Base-by-base conservation (phyloP, 495 filamentous ascomycete genomes). In the Aspergillus steynii region DNA sequence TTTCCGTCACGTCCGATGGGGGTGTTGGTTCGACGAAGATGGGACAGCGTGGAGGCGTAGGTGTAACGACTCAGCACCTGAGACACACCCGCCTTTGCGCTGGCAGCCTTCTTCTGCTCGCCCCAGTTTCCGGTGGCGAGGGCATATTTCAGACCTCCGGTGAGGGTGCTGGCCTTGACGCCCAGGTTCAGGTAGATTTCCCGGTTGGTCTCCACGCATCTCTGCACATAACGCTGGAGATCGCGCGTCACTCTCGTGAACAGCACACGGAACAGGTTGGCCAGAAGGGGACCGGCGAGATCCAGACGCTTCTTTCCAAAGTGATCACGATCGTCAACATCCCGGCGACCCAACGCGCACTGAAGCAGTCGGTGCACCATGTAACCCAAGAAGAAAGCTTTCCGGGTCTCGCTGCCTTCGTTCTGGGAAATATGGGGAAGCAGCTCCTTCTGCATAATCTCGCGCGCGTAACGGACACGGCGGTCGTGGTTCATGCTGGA, bases 41-140 rank as follows among this genome's bases (percentile, higher is more conserved):
- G 96, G 5, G 96, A 98, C 26, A 99, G 76, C 3, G 93, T 97
- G 32, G 96, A 98, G 25, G 96, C 89, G 70, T 95, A 99, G 0
- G 96, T 98, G 70, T 98, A 98, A 68, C 95, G 87, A 81, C 97
- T 98, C 56, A 99, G 81, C 76, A 99, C 96, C 76, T 99, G 95
- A 9, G 94, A 97, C 31, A 99, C 95, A 77, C 95, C 95, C 54
- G 95, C 95, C 64, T 96, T 98, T 1, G 92, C 88, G 64, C 85
- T 89, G 64, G 89, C 90, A 25, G 95, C 94, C 81, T 98, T 98
- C 84, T 97, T 99, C 76, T 98, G 95, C 62, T 98, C 95, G 61
- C 96, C 96, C 95, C 95, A 99, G 75, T 99, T 99, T 59, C 95
- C 95, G 7, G 95, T 99, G n/a, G 95, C 93, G 49, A 99, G 83